A percentile compares a stretch with the other conserved stretches of the same genome.
Evolutionary conservation across 306 rosid species (phyloP).

Genomic region (Fagus crenata): DNA sequence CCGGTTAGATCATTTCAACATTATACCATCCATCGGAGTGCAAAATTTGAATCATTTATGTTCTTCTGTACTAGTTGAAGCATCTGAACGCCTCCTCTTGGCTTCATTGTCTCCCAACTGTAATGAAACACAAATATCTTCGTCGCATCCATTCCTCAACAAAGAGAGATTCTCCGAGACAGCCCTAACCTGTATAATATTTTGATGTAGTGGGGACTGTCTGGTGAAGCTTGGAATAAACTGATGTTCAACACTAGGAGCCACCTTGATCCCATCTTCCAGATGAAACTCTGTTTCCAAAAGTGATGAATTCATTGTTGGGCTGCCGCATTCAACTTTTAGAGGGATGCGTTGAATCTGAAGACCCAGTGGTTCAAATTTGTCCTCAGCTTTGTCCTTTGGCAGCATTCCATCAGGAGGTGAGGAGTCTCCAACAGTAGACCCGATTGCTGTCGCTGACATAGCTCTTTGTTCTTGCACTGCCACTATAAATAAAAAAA

Average conservation of each 20-base stretch:
- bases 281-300: slow-evolving; percentile 69
- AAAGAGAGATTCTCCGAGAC: slow-evolving; percentile 72
- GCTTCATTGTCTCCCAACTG: slow-evolving; percentile 94
- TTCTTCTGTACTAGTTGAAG: slow-evolving; percentile 70
- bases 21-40: neutral
- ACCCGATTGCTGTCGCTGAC: slow-evolving; percentile 83
- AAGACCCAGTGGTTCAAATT: slow-evolving; percentile 80
- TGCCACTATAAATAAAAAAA: slow-evolving; percentile 58
- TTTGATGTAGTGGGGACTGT: slow-evolving; percentile 69
- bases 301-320: slow-evolving; percentile 47
- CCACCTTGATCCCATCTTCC: slow-evolving; percentile 65
- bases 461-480: slow-evolving; percentile 87
- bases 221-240: slow-evolving; percentile 77
- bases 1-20: slow-evolving; percentile 25
- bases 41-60: slow-evolving; percentile 41
- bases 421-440: slow-evolving; percentile 85
- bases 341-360: slow-evolving; percentile 81
- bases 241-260: slow-evolving; percentile 84
- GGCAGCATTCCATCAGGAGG: slow-evolving; percentile 65
- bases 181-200: slow-evolving; percentile 39
- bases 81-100: slow-evolving; percentile 82
- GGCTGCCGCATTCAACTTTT: slow-evolving; percentile 57
- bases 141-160: slow-evolving; percentile 61
- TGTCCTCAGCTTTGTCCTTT: slow-evolving; percentile 72
- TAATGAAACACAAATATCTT: slow-evolving; percentile 78